Evolutionary conservation across 2,329 filamentous ascomycete species (phyloP), one percentile per base, ranked within the genome.

Genomic region (Huntiella bhutanensis): DNA sequence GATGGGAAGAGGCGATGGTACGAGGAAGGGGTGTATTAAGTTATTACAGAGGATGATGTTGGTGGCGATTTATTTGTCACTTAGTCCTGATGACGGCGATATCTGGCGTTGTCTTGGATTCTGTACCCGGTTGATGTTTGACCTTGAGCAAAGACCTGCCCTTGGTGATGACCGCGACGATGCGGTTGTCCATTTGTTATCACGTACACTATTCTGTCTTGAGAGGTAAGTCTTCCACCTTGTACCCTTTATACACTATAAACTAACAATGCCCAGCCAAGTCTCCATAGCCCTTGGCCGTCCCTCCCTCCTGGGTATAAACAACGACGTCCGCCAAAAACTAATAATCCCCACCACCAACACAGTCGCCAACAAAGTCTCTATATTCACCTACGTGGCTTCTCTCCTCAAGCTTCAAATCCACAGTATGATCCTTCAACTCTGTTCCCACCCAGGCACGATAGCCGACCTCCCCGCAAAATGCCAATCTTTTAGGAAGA

Each of bases 221-320:
- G 51, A 53, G 11, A 48, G 51, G 51, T 52, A 36, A 10, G 45
- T 22, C 15, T 32, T 33, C 35, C 16, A n/a, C 16, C 7, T n/a
- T 5, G 13, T 13, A 33, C 15, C 7, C 4, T 11, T 40, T 11
- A 33, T 16, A 8, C 5, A 6, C 4, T 4, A 16, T 10, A 11
- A n/a, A 32, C 19, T 40, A 33, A 33, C 42, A 85, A 34, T 33
- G n/a, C 6, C 35, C n/a, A 52, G 49, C 17, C 44, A 49, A 38
- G 50, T 50, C 13, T 51, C 51, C 3, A 50, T 50, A 13, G 51
- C 50, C 10, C 49, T 48, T 41, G 50, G 51, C 4, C 43, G 51
- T 11, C 51, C 51, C 33, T 50, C 37, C 4, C 34, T 52, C 10
- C 43, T 52, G 3, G 43, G 12, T 4, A 22, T 28, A n/a, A 41